phyloP scores from a whole-genome alignment of 2,329 filamentous ascomycete species.

The Thielaviopsis ethacetica region DNA sequence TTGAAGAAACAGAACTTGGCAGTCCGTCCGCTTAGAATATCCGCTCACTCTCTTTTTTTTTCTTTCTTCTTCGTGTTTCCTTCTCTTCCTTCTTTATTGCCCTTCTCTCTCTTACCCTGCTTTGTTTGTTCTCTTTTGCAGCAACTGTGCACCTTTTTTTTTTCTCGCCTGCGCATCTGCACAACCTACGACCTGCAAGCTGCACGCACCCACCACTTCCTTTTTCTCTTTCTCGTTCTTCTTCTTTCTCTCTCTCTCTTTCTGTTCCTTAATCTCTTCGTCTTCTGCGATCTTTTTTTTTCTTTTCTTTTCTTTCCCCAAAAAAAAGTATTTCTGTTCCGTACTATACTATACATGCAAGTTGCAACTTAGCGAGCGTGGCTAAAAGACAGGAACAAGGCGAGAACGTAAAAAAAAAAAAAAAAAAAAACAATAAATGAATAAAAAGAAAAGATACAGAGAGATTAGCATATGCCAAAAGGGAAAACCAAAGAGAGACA shows the following conservation, averaged over 20 bases:
- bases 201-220: background rate
- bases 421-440: background rate
- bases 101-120: background rate
- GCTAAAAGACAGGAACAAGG: too few species aligned
- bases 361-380: background rate
- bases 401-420: background rate
- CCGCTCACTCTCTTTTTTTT: background rate
- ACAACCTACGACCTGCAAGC: background rate
- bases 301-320: background rate
- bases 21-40: constrained; percentile 13
- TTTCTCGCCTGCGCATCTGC: background rate
- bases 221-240: background rate
- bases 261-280: background rate
- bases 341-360: too few species aligned
- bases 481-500: background rate
- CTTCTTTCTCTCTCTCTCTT: background rate
- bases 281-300: background rate
- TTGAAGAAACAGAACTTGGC: background rate
- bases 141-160: background rate
- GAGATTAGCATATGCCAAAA: background rate
- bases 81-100: background rate
- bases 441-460: background rate
- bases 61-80: background rate
- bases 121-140: background rate
- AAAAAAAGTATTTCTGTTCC: too few species aligned